Base-by-base conservation (phyloP, 768 basidiomycete species). In the Russula sp. region DNA sequence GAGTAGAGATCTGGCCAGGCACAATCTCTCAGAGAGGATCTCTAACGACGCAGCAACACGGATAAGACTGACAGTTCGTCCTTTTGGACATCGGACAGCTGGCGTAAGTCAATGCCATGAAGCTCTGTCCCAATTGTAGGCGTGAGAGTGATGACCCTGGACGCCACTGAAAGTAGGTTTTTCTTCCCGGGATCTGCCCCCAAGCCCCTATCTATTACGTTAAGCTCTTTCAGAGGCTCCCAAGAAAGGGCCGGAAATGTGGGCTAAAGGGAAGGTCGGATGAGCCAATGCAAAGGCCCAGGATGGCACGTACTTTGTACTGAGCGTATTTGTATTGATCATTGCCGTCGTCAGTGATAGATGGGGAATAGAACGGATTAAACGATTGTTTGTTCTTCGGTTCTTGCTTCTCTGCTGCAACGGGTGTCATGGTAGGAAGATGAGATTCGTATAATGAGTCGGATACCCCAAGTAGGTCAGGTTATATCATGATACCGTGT, bases 91-190 rank as follows among this genome's bases (percentile, higher is more conserved):
- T 80, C 76, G 2, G 84, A 79, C 9, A 91, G 77, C 68, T 88
- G 84, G 61, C 85, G 78, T 31, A 93, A 78, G 73, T 93, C 89
- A 65, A 92, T 76, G 7, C 89, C 90, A 5, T 75, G 71, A 52
- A 92, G 75, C 71, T 92, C 90, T 34, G 88, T 89, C 18, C 89
- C 91, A 67, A 92, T 86, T 42, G 79, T 77, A 2, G 86, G 87
- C 0, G 87, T 88, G 51, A 91, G 74, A 68, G 89, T 79, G 64
- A 78, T 81, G 55, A 91, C 82, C 70, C 85, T 88, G 60, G 77
- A 77, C 11, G 86, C 89, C 20, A 85, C 88, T 55, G 77, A 71
- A 45, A 91, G 75, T 18, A 93, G 75, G 49, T 74, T 80, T 69
- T 81, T 82, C 77, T 92, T 92, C 65, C 79, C 77, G 0, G 84